A percentile compares a stretch with the other conserved stretches of the same genome.
phyloP scores from a whole-genome alignment of 2,329 filamentous ascomycete genomes.

The Paramyrothecium roridum region DNA sequence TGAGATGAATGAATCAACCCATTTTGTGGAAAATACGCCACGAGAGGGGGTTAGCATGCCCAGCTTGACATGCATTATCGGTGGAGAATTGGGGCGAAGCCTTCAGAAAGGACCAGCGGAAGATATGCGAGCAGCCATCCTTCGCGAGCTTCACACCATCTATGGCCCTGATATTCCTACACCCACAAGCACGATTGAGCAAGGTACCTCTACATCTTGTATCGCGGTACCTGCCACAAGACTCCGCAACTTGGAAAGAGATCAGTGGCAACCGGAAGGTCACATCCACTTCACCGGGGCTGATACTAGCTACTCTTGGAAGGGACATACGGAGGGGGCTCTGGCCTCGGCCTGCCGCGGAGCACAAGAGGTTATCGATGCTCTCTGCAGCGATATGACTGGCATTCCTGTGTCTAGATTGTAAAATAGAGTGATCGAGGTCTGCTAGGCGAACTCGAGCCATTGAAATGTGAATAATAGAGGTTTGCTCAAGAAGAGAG shows the following conservation, averaged over 20 bases:
- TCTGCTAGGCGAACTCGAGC: too few species aligned
- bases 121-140: not conserved
- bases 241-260: conserved; percentile 7
- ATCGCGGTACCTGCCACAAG: conserved; percentile 8
- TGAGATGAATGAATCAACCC: conserved; percentile 5
- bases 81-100: not conserved
- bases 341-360: conserved; percentile 13
- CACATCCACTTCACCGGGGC: conserved; percentile 16
- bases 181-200: conserved; percentile 4
- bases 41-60: conserved; percentile 10
- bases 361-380: conserved; percentile 8
- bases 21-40: conserved; percentile 6
- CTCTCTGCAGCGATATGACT: not conserved
- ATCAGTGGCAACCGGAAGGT: conserved; percentile 14
- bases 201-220: conserved; percentile 2
- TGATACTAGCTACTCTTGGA: conserved; percentile 14
- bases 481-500: too few species aligned
- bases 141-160: conserved; percentile 5
- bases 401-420: not conserved
- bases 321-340: conserved; percentile 17
- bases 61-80: not conserved
- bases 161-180: conserved; percentile 8
- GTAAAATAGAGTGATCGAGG: not conserved
- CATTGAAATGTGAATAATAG: too few species aligned
- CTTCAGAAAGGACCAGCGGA: not conserved